Base-by-base conservation (phyloP, 2,329 filamentous ascomycete species). In the Pseudogymnoascus sp. region DNA sequence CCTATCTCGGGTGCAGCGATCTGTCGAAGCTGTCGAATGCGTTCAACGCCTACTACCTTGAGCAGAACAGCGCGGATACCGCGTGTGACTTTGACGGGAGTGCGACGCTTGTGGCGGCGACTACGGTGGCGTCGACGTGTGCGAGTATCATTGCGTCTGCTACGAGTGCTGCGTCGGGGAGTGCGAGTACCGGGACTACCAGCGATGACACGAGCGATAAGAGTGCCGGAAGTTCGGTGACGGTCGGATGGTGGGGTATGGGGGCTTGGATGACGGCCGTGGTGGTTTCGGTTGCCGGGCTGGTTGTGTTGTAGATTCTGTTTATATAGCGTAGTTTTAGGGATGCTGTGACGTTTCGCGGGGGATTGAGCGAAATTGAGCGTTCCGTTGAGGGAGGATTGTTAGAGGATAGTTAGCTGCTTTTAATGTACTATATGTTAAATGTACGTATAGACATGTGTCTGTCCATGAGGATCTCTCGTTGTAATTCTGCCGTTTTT, bases 1-100 rank as follows among this genome's bases (percentile, higher is more conserved):
- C 87, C 59, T 91, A 89, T 79, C 83, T 85, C 75, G 90, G 91
- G 85, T 95, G 90, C 80, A 81, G 81, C 70, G 74, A 83, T 70
- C 81, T n/a, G n/a, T 81, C 67, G 80, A 85, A 91, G 82, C 84
- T 95, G 47, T 83, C 83, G 64, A 90, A 83, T 73, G 88, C 86
- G 60, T 83, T 92, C 70, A 92, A 92, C 80, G 88, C 88, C 79
- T 76, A 81, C 59, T 71, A 70, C 60, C 47, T 65, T 15, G 60
- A 65, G 23, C 64, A 71, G 36, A 63, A 64, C 3, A 67, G 61
- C 67, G 78, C 78, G 65, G 74, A 77, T 64, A 75, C 76, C 63
- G 86, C 89, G 26, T 95, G 90, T 74, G 80, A 86, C 79, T 92
- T 92, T 76, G 78, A 82, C 64, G 88, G 89, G 69, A 77, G 85